Base-by-base conservation (phyloP, 148 eudicot genomes). In the Chenopodium suecicum region DNA sequence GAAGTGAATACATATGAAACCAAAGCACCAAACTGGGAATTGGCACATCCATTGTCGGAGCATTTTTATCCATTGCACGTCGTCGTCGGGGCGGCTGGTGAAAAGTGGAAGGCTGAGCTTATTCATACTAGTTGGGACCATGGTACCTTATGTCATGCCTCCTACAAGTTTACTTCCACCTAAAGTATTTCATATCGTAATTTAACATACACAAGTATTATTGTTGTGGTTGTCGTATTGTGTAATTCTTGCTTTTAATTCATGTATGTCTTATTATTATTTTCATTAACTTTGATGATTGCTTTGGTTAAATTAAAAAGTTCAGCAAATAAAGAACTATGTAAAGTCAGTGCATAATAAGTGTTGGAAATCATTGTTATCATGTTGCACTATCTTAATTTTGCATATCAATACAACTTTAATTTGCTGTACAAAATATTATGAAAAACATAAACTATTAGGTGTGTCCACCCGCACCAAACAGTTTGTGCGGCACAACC, bases 41-140 rank as follows among this genome's bases (percentile, higher is more conserved):
- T 70, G 14, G 93, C 98, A 65, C 97, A 94, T 79, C 98, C 97
- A 9, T 41, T 62, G 75, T 94, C 98, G 3, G 97, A 94, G 4
- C 98, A 94, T 79, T 90, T 92, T 44, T 92, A 92, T 65, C 98
- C 97, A 1, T 65, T 94, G 75, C 98, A 92, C 41, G 92, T 94
- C 25, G 98, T 94, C 37, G 78, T 92, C 70, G 98, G 98, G 7
- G 98, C 98, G 19, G 86, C 93, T 3, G 97, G 93, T 56, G 89
- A 82, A 29, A 78, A 86, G 29, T 73, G 97, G 4, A 92, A 90
- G 82, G 94, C 97, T 0, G 91, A 92, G 78, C 91, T 91, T 41
- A 89, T 94, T 70, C 97, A 94, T 80, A 88, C 86, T 48, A 94
- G 97, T 82, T 94, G 98, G 98, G 76, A 82, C 1, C 84, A 72